A percentile compares a stretch with the other conserved stretches of the same genome.
These are phyloP conservation scores for Macrocystidia cucumis DNA, from an alignment of 1,284 basidiomycete species.

Conservation along the genomic window DNA sequence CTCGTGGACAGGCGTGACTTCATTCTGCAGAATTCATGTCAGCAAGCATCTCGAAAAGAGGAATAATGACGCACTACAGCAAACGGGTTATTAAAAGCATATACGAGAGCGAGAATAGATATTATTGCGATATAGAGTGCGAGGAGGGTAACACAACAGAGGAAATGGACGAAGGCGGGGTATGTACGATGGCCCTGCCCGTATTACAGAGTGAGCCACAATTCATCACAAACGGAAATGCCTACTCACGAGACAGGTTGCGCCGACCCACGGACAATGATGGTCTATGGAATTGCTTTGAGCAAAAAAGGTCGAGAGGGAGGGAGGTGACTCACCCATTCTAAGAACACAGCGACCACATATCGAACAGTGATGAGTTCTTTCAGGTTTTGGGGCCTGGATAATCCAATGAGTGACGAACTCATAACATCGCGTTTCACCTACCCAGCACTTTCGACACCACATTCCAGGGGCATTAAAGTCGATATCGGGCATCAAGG, in stretches of 20 bases:
- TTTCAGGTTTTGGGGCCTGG: constrained; percentile 71
- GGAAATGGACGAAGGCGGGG: constrained; percentile 80
- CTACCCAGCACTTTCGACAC: constrained; percentile 66
- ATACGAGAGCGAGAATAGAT: constrained; percentile 50
- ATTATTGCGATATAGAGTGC: constrained; percentile 55
- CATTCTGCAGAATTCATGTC: constrained; percentile 35
- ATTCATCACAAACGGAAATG: constrained; percentile 1
- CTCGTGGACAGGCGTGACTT: constrained; percentile 63
- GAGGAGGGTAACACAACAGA: constrained; percentile 60
- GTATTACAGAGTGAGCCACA: constrained; percentile 1
- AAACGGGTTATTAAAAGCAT: constrained; percentile 59
- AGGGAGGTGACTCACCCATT: constrained; percentile 67
- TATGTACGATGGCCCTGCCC: constrained; percentile 77
- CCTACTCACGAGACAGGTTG: constrained; percentile 65
- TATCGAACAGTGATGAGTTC: constrained; percentile 75
- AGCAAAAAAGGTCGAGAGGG: too few species aligned
- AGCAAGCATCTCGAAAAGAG: constrained; percentile 1
- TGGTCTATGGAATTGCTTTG: constrained; percentile 50
- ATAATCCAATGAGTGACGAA: constrained; percentile 1
- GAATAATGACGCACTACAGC: constrained; percentile 38
- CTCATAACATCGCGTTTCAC: constrained; percentile 7
- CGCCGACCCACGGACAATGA: constrained; percentile 83
- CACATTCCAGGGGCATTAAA: constrained; percentile 51
- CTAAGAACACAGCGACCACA: constrained; percentile 80
- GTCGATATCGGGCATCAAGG: constrained; percentile 47